Base-by-base conservation (phyloP, 257 asterid species). In the Rhazya stricta region DNA sequence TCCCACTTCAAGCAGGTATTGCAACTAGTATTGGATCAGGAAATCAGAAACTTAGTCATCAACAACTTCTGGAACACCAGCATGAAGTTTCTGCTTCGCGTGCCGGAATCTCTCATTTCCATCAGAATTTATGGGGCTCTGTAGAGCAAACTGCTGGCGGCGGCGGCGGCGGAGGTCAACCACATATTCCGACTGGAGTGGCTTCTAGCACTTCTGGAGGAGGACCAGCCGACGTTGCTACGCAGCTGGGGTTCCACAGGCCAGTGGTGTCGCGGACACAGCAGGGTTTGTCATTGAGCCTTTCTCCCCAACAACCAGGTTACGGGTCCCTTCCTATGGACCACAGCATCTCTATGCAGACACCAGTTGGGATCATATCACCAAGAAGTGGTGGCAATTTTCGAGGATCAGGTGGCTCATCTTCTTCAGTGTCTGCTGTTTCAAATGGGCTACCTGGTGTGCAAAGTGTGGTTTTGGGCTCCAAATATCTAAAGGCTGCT, bases 401-500 rank as follows among this genome's bases (percentile, higher is more conserved):
- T 32, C 69, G 78, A 48, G 83, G 78, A 7, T 76, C 78, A 1
- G 77, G 81, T 19, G 73, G 74, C 13, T 76, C 81, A 3, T 72
- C 86, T 21, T 75, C 88, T 51, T 81, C 87, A 0, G 71, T 53
- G 7, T 73, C 88, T 1, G 76, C 57, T 2, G 82, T 69, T 30
- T 71, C 85, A 13, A 79, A 76, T 46, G 84, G 86, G 34, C 58
- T 77, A 19, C 78, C 77, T 41, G 74, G 78, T 27, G 34, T 71
- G 73, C 81, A 83, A 25, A 76, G 84, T 69, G 79, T 82, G 61
- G 79, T 89, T 23, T 46, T 84, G 74, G 86, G 90, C 27, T 90
- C 97, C 3, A 91, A 88, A 56, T 91, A 85, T 79, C 83, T 91
- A 0, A 87, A 85, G 78, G 89, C 87, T 32, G 88, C 91, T 23